These are phyloP conservation scores for Tremella mesenterica DNA, from an alignment of 768 basidiomycete genomes.

Conservation along the genomic window DNA sequence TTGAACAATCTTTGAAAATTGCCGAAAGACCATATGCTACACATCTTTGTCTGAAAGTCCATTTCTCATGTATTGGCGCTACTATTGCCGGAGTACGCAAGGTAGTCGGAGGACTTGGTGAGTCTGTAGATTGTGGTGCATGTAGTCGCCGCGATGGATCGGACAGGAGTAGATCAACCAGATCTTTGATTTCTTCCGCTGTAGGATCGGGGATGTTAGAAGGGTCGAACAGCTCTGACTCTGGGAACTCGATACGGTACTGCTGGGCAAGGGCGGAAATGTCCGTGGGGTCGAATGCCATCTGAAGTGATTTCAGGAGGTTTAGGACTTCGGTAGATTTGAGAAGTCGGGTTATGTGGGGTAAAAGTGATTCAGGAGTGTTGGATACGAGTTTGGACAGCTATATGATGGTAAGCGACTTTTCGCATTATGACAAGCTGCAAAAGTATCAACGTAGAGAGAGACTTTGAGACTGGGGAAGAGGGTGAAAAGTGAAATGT, in stretches of 20 bases:
- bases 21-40: conserved; percentile 78
- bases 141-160: conserved; percentile 36
- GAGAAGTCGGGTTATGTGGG: too few species aligned
- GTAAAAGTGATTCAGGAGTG: too few species aligned
- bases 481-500: too few species aligned
- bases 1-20: conserved; percentile 93
- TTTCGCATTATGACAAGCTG: too few species aligned
- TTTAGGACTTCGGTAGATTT: conserved; percentile 47
- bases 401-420: too few species aligned
- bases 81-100: background rate
- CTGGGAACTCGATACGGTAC: conserved; percentile 19
- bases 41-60: conserved; percentile 55
- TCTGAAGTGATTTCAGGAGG: conserved; percentile 58
- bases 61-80: conserved; percentile 18
- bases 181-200: conserved; percentile 37
- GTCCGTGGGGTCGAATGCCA: conserved; percentile 69
- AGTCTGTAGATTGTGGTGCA: too few species aligned
- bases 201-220: conserved; percentile 9
- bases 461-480: too few species aligned
- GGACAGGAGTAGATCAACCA: conserved; percentile 53
- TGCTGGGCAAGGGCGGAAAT: conserved; percentile 62
- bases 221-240: conserved; percentile 13
- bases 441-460: too few species aligned
- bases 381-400: too few species aligned
- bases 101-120: too few species aligned